Conservation (phyloP, 176 grass and related monocot genomes). For the Ampelocalamus luodianensis region DNA sequence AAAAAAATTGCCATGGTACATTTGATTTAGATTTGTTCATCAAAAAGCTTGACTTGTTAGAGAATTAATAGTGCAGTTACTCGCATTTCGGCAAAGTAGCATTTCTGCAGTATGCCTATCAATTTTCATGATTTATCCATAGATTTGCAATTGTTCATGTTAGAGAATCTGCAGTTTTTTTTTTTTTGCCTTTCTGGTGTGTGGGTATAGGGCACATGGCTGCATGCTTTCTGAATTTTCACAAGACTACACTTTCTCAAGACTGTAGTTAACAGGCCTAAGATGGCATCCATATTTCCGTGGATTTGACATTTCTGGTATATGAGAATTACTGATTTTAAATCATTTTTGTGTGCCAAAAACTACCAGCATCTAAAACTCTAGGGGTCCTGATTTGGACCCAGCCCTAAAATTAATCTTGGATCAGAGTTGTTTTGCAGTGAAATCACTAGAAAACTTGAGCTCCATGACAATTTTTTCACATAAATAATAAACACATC, state of each 20-base stretch:
- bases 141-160: neutral
- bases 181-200: neutral
- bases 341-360: neutral
- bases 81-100: too few species aligned
- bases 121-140: neutral
- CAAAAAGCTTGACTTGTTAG: neutral
- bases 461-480: neutral
- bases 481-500: conserved; percentile 26
- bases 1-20: neutral
- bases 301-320: conserved; percentile 9
- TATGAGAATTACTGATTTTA: neutral
- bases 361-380: neutral
- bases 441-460: neutral
- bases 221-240: neutral
- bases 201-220: neutral
- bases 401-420: neutral
- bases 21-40: neutral
- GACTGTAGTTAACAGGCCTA: neutral
- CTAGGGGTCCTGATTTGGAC: neutral
- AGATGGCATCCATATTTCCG: neutral
- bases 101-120: neutral
- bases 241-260: neutral
- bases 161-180: too few species aligned
- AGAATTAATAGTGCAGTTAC: neutral
- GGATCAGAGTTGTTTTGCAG: neutral